A percentile compares a stretch with the other conserved stretches of the same genome.
Evolutionary conservation across 345 rosid genomes (phyloP).

Genomic region (Erodium maritimum): DNA sequence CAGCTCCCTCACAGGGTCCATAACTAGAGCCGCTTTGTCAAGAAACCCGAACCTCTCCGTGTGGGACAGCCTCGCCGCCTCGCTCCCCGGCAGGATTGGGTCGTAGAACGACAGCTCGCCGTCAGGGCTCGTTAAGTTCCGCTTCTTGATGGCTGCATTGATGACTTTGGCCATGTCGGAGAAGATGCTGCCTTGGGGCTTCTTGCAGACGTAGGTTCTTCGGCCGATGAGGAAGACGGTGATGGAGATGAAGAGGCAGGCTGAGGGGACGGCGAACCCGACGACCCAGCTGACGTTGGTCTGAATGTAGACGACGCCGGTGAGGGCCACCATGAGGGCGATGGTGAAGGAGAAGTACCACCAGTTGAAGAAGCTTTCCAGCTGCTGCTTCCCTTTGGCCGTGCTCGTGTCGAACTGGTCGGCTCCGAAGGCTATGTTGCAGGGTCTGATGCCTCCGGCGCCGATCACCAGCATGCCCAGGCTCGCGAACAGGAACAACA

Average conservation of each 20-base stretch:
- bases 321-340: slow-evolving; percentile 43
- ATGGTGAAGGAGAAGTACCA: slow-evolving; percentile 69
- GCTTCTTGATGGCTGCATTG: slow-evolving; percentile 33
- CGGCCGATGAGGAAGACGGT: slow-evolving; percentile 43
- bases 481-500: slow-evolving; percentile 27
- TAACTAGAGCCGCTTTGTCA: slow-evolving; percentile 44
- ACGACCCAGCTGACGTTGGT: slow-evolving; percentile 55
- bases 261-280: slow-evolving; percentile 53
- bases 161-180: slow-evolving; percentile 40
- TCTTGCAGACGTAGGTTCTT: slow-evolving; percentile 28
- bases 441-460: slow-evolving; percentile 62
- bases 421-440: slow-evolving; percentile 75
- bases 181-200: slow-evolving; percentile 51
- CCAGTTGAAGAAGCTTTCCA: slow-evolving; percentile 70
- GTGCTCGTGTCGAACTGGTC: slow-evolving; percentile 57
- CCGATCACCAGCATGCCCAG: slow-evolving; percentile 50
- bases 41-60: slow-evolving; percentile 32
- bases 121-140: slow-evolving; percentile 4
- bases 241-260: slow-evolving; percentile 36
- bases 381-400: slow-evolving; percentile 34
- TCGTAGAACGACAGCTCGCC: slow-evolving; percentile 14
- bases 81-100: slow-evolving; percentile 15
- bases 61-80: slow-evolving; percentile 15
- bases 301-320: slow-evolving; percentile 53
- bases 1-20: slow-evolving; percentile 30